Evolutionary conservation across 2,329 filamentous ascomycete species (phyloP).

Genomic region (Huntiella bhutanensis): DNA sequence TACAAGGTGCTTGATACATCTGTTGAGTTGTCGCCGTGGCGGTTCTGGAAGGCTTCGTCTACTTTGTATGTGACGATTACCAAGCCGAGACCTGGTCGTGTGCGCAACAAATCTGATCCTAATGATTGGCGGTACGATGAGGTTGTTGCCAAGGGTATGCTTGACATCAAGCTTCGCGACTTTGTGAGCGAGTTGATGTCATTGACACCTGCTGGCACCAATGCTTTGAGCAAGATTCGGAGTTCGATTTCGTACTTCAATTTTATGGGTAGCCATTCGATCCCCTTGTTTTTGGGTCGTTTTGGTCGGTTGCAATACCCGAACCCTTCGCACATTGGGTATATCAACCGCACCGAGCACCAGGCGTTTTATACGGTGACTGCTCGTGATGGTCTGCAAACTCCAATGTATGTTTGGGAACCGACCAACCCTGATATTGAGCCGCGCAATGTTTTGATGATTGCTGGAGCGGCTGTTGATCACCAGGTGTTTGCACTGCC

Average conservation of each 20-base stretch:
- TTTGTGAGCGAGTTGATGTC: constrained; percentile 37
- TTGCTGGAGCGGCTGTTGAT: constrained; percentile 43
- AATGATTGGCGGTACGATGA: constrained; percentile 24
- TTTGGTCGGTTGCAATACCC: constrained; percentile 38
- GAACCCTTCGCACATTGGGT: constrained; percentile 26
- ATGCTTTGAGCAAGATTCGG: constrained; percentile 23
- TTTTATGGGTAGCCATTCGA: constrained; percentile 34
- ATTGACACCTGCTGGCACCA: constrained; percentile 30
- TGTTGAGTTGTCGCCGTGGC: constrained; percentile 32
- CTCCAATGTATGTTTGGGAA: constrained; percentile 38
- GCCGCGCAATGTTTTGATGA: constrained; percentile 35
- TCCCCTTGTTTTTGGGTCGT: constrained; percentile 34
- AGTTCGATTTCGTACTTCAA: constrained; percentile 30
- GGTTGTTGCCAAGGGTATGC: constrained; percentile 38
- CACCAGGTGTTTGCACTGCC: constrained; percentile 44
- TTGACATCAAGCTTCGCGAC: constrained; percentile 33
- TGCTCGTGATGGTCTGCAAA: constrained; percentile 32
- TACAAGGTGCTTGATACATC: constrained; percentile 44
- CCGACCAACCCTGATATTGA: constrained; percentile 22
- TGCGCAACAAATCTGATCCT: constrained; percentile 16
- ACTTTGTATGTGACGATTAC: constrained; percentile 44
- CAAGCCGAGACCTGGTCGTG: constrained; percentile 14
- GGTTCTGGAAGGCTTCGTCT: constrained; percentile 43
- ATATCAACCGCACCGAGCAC: constrained; percentile 31
- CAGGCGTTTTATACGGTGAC: constrained; percentile 25